These are phyloP conservation scores for Fusarium phyllophilum DNA, from an alignment of 2,329 filamentous ascomycete genomes.

Conservation along the genomic window DNA sequence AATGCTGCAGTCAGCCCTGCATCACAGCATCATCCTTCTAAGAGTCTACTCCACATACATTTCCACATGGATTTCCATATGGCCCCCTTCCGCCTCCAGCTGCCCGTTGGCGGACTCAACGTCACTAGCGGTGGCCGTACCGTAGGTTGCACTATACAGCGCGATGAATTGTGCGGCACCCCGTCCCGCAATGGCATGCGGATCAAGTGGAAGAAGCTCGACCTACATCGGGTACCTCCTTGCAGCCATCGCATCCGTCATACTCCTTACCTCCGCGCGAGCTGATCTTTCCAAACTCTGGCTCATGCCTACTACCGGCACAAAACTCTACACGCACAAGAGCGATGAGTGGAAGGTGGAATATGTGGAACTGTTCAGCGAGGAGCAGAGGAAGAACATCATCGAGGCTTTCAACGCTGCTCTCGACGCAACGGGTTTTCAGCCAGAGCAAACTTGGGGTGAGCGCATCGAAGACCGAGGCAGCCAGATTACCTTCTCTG, in stretches of 20 bases:
- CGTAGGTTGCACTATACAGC: too few species aligned
- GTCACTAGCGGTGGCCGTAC: too few species aligned
- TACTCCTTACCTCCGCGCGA: not conserved
- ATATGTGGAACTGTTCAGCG: constrained; percentile 10
- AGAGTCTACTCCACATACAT: not conserved
- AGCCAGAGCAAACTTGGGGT: constrained; percentile 22
- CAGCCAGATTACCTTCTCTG: constrained; percentile 16
- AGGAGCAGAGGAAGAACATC: constrained; percentile 20
- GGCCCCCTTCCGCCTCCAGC: too few species aligned
- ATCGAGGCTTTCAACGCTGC: constrained; percentile 14
- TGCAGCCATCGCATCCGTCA: too few species aligned
- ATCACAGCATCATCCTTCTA: not conserved
- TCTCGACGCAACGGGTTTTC: constrained; percentile 4
- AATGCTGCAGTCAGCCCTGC: not conserved
- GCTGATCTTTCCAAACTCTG: constrained; percentile 12
- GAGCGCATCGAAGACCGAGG: constrained; percentile 17
- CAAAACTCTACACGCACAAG: constrained; percentile 18
- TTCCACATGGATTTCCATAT: not conserved
- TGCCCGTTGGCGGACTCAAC: too few species aligned
- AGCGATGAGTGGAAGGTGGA: constrained; percentile 9
- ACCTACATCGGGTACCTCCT: too few species aligned
- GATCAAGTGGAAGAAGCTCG: too few species aligned
- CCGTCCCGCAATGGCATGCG: too few species aligned
- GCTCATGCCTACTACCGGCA: constrained; percentile 19
- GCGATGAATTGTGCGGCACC: too few species aligned